phyloP scores from a whole-genome alignment of 306 rosid species.

The Lupinus albus region DNA sequence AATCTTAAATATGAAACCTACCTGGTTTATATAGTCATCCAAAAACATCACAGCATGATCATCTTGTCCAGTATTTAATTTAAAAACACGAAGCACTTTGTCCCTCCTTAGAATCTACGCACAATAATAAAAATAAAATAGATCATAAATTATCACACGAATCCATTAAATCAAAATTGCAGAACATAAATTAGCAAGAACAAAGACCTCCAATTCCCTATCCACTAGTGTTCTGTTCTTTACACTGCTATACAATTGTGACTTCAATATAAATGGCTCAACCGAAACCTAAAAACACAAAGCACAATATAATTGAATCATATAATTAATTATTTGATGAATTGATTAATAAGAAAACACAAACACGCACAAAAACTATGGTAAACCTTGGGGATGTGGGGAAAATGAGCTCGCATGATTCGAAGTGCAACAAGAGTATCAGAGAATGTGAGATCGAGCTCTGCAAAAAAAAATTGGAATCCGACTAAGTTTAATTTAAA shows the following conservation, averaged over 20 bases:
- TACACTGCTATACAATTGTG: conserved; percentile 90
- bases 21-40: conserved; percentile 85
- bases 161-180: not conserved
- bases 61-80: conserved; percentile 88
- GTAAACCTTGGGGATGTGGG: conserved; percentile 60
- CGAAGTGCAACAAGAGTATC: conserved; percentile 89
- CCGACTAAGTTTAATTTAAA: not conserved
- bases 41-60: conserved; percentile 87
- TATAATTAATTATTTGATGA: not conserved
- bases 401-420: conserved; percentile 94
- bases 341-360: not conserved
- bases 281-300: conserved; percentile 58
- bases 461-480: conserved; percentile 46
- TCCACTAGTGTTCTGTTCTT: conserved; percentile 89
- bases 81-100: conserved; percentile 78
- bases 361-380: too few species aligned
- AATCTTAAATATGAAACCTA: conserved; percentile 37
- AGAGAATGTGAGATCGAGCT: conserved; percentile 69
- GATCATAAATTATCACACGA: conserved; percentile 11
- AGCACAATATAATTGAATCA: too few species aligned
- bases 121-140: conserved; percentile 5
- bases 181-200: not conserved
- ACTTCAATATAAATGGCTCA: conserved; percentile 79
- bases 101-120: conserved; percentile 80
- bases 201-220: conserved; percentile 79